Percentiles rank a stretch among this genome's conserved stretches.
Conservation (phyloP, 306 rosid species). For the Parietaria judaica region DNA sequence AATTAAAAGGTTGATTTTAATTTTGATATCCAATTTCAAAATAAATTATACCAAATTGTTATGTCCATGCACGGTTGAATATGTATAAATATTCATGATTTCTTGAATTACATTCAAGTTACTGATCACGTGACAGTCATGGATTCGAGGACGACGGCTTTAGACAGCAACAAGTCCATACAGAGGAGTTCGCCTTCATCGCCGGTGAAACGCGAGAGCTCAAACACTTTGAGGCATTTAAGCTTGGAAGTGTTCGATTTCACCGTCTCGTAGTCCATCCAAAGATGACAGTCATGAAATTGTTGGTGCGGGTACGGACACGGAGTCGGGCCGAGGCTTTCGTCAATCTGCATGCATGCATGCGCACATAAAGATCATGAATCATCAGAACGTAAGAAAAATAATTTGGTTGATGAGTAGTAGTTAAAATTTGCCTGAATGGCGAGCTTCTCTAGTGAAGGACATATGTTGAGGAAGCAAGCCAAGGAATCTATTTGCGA, state of each 20-base stretch:
- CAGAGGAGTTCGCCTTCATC: conserved; percentile 8
- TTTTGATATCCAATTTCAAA: too few species aligned
- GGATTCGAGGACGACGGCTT: conserved; percentile 12
- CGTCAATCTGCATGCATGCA: conserved; percentile 10
- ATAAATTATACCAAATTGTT: too few species aligned
- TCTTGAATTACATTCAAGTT: too few species aligned
- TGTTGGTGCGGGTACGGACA: conserved; percentile 11
- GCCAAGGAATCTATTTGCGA: conserved; percentile 18
- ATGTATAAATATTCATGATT: too few species aligned
- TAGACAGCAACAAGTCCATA: conserved; percentile 16
- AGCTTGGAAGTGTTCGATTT: conserved; percentile 14
- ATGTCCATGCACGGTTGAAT: too few species aligned
- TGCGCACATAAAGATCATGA: too few species aligned
- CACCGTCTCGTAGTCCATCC: conserved; percentile 17
- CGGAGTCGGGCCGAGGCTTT: not conserved
- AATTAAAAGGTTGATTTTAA: too few species aligned
- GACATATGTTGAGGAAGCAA: conserved; percentile 21
- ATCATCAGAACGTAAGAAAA: too few species aligned
- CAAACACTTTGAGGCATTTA: conserved; percentile 6
- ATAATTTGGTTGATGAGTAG: not conserved
- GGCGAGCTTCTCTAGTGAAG: conserved; percentile 4
- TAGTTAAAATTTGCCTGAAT: conserved; percentile 1
- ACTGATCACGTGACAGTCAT: not conserved
- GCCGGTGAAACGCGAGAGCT: conserved; percentile 5
- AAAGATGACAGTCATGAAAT: conserved; percentile 28